Conservation (phyloP, 2,329 filamentous ascomycete genomes). For the Endocalyx cinctus region DNA sequence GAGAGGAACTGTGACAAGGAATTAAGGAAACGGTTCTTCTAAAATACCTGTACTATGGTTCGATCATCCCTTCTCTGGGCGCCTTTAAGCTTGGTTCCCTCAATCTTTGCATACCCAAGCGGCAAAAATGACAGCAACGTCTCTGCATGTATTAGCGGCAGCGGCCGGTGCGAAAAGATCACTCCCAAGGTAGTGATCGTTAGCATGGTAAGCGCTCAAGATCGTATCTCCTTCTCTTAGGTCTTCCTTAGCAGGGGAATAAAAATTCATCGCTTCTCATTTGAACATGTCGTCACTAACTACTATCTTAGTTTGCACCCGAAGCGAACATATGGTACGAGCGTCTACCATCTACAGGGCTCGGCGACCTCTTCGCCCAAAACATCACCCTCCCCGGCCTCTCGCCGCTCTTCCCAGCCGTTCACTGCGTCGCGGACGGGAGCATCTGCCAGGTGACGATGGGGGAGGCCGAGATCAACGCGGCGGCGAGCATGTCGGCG, state of each 20-base stretch:
- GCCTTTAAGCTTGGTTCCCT: too few relatives aligned
- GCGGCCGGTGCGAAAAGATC: constrained; percentile 26
- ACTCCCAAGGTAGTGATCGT: constrained; percentile 59
- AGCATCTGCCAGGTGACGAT: constrained; percentile 65
- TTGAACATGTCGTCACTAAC: too few relatives aligned
- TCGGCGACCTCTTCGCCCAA: constrained; percentile 51
- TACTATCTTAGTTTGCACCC: constrained; percentile 55
- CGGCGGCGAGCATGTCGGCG: constrained; percentile 60
- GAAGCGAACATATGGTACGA: constrained; percentile 60
- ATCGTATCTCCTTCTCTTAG: too few relatives aligned
- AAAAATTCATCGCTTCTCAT: too few relatives aligned
- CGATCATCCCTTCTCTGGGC: not conserved
- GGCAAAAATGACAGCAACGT: too few relatives aligned
- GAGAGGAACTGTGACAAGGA: too few relatives aligned
- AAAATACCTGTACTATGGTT: too few relatives aligned
- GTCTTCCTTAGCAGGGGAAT: too few relatives aligned
- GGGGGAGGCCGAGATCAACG: constrained; percentile 71
- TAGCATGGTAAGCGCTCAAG: constrained; percentile 48
- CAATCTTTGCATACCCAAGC: too few relatives aligned
- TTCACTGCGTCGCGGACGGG: constrained; percentile 58
- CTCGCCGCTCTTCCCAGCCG: constrained; percentile 59
- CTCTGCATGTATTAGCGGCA: too few relatives aligned
- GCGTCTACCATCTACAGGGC: constrained; percentile 38
- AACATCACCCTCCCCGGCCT: constrained; percentile 58
- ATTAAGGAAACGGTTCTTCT: too few relatives aligned